Evolutionary conservation across 495 filamentous ascomycete species (phyloP).

Genomic region (Penicillium ochrochloron): DNA sequence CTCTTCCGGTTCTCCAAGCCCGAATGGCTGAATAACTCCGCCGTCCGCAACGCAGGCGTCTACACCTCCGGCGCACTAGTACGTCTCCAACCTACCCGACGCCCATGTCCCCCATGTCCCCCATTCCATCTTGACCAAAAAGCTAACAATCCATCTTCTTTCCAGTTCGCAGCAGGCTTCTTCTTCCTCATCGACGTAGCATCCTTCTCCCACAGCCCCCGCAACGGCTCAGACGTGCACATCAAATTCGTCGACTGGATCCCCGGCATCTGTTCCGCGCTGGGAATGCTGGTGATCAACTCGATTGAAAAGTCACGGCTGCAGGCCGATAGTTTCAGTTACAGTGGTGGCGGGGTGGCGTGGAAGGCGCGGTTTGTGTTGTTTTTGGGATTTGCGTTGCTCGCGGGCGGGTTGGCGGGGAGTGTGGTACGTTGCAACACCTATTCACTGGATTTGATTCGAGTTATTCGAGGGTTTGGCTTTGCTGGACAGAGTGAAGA

Average conservation of each 20-base stretch:
- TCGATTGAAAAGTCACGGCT: constrained; percentile 92
- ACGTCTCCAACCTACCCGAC: constrained; percentile 33
- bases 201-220: constrained; percentile 77
- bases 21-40: constrained; percentile 88
- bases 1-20: constrained; percentile 81
- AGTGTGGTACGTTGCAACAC: constrained; percentile 60
- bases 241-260: constrained; percentile 99
- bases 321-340: constrained; percentile 83
- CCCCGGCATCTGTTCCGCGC: constrained; percentile 87
- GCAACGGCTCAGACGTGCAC: constrained; percentile 82
- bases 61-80: constrained; percentile 87
- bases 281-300: constrained; percentile 99
- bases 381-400: constrained; percentile 91
- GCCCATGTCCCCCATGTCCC: not conserved
- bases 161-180: constrained; percentile 93
- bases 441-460: not conserved
- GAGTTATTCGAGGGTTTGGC: not conserved
- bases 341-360: constrained; percentile 83
- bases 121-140: not conserved
- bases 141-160: constrained; percentile 22
- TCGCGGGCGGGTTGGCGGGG: constrained; percentile 94
- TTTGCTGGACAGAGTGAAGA: too few species aligned
- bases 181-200: constrained; percentile 94
- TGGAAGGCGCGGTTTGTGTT: constrained; percentile 97
- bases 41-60: constrained; percentile 80